phyloP scores from a whole-genome alignment of 225 moss, liverwort and hornwort genomes.

The Sphagnum tenellum region DNA sequence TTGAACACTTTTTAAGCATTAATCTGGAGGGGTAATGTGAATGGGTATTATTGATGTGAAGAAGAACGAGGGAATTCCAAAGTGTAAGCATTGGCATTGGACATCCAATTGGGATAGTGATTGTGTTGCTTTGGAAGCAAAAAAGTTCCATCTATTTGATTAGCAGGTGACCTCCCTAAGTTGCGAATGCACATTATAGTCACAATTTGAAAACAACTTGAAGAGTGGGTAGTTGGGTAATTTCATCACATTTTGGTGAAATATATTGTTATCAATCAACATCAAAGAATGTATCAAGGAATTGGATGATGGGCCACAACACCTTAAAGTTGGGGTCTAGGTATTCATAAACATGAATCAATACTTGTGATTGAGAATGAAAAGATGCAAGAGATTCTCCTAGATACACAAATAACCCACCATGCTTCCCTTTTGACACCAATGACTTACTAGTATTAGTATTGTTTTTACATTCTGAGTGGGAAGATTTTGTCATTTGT shows the following conservation, averaged over 20 bases:
- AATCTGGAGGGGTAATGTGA: not conserved
- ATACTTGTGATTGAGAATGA: no score
- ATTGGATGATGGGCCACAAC: not conserved
- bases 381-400: no score
- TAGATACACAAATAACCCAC: no score
- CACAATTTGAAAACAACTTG: no score
- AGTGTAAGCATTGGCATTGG: conserved; percentile 36
- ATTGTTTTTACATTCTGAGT: no score
- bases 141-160: conserved; percentile 28
- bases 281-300: not conserved
- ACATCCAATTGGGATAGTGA: conserved; percentile 30
- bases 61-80: conserved; percentile 42
- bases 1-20: not conserved
- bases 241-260: not conserved
- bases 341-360: not conserved
- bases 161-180: conserved; percentile 18
- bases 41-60: not conserved
- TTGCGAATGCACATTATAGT: no score
- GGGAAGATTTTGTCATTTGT: not conserved
- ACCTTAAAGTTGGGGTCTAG: not conserved
- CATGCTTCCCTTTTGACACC: no score
- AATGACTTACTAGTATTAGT: no score
- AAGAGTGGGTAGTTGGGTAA: no score
- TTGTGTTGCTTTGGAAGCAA: conserved; percentile 28
- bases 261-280: not conserved